Evolutionary conservation across 1,139 yeast species (phyloP), one percentile per base, ranked within the genome.

Genomic region (Petasospora rhodanensis): DNA sequence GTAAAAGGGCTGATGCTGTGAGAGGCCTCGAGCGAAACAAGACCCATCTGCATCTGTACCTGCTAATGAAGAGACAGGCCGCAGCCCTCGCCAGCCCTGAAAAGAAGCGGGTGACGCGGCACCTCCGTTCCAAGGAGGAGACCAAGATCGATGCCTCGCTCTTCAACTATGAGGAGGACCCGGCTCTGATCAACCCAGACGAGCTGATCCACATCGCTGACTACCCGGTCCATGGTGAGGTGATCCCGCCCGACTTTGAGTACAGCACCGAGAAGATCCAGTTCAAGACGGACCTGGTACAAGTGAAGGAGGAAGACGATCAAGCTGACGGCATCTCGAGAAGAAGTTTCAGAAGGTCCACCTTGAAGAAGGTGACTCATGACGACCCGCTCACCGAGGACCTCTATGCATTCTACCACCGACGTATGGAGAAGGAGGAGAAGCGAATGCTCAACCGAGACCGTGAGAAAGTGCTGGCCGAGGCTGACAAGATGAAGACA

Each of bases 351-450:
- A 29, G 50, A 13, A 39, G 26, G 20, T 34, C 45, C 6, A 45
- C 45, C 4, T 27, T 35, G 6, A 23, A 28, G 29, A 38, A 30
- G 14, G 31, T 25, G 3, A 24, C 24, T 17, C 14, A 20, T 9
- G 43, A 22, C 6, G 82, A 77, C 42, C 65, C 69, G 4, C 56
- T 81, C 13, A 45, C 55, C 0, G 82, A 77, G 39, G 59, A 57
- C 0, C 28, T 59, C 2, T 82, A 68, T 47, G 52, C 52, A 2
- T 47, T 61, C 1, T 79, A 76, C 47, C 89, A 81, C 52, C 65
- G 69, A 27, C 63, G 70, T 28, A 78, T 80, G 83, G 73, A 70
- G 41, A 73, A 76, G 34, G 81, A 78, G 38, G 94, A 83, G 51
- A 68, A 68, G 35, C 66, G 73, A 24, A 74, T 79, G 73, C 66